phyloP scores from a whole-genome alignment of 345 rosid species.

The Eutrema japonicum region DNA sequence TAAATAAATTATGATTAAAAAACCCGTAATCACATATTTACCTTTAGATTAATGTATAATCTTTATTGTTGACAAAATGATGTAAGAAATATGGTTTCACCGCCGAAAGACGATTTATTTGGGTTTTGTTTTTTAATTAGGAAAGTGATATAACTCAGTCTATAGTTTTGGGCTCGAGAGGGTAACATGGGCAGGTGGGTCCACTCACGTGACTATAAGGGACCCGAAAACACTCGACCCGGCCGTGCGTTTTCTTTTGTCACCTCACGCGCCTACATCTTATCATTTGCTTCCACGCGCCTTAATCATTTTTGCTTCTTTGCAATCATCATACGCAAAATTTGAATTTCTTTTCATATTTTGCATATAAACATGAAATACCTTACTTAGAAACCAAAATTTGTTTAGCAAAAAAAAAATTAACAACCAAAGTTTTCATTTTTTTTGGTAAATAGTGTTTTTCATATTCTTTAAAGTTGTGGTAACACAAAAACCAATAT shows the following conservation, averaged over 20 bases:
- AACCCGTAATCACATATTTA: neutral
- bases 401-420: no score
- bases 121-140: neutral
- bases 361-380: no score
- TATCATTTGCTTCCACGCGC: conserved; percentile 32
- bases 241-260: conserved; percentile 44
- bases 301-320: conserved; percentile 24
- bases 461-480: no score
- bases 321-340: conserved; percentile 27
- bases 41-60: neutral
- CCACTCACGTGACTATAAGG: conserved; percentile 40
- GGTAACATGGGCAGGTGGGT: conserved; percentile 45
- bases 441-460: no score
- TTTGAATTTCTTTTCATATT: neutral
- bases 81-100: neutral
- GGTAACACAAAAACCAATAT: no score
- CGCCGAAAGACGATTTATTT: conserved; percentile 24
- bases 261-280: conserved; percentile 43
- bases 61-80: neutral
- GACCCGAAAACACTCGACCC: conserved; percentile 45
- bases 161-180: conserved; percentile 40
- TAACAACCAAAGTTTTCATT: no score
- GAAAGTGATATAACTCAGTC: neutral
- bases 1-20: neutral
- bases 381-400: no score